Base-by-base conservation (phyloP, 1,139 yeast species). In the Petasospora rhodanensis region DNA sequence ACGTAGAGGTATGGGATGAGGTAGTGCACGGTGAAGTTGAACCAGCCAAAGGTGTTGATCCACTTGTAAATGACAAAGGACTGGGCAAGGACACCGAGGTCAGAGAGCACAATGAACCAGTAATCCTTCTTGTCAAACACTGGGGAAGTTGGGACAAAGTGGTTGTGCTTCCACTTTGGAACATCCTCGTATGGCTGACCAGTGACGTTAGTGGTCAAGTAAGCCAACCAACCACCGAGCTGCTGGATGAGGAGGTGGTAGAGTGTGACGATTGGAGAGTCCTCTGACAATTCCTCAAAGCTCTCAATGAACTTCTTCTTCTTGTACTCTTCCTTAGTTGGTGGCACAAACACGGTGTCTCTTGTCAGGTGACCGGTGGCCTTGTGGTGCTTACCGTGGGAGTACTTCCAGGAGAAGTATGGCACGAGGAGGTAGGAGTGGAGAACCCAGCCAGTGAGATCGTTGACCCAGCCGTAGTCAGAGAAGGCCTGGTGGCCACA, bases 401-500 rank as follows among this genome's bases (percentile, higher is more conserved):
- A 59, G 52, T 55, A 73, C 47, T 75, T 75, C 81, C 81, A 75
- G 5, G 79, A 72, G 47, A 75, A 75, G 57, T 71, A 75, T 20
- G 81, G 81, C 22, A 74, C 80, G 49, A 71, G 52, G 41, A 73
- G 58, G 51, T 70, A 74, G 24, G 78, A 70, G 55, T 75, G 81
- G 39, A 75, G 59, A 16, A 73, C 56, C 79, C 79, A 75, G 29
- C 81, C 81, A 32, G 73, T 70, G 22, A 68, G 52, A 51, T 75
- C 79, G 47, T 75, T 75, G 40, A 75, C 66, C 61, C 61, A 59
- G 22, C 67, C 70, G 51, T 71, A 73, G 50, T 73, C 77, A 35
- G 73, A 63, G 51, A 75, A 75, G 11, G 80, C 80, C 50, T 70
- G 75, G 52, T 75, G 81, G 36, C 81, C 81, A 66, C 81, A 75